Evolutionary conservation across 306 rosid genomes (phyloP).

Genomic region (Casuarina equisetifolia): DNA sequence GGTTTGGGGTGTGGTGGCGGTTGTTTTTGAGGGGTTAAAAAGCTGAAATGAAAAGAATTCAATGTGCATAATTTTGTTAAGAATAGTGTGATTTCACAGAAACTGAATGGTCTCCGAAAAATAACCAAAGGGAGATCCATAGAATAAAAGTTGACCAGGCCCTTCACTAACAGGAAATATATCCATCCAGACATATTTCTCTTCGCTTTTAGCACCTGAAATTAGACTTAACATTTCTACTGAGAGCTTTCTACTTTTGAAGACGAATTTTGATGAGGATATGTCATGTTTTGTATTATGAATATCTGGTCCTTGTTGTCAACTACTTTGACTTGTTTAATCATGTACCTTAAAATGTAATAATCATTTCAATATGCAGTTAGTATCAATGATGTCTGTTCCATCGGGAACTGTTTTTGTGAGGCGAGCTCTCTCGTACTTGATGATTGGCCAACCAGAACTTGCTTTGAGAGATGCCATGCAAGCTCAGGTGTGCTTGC

Average conservation of each 20-base stretch:
- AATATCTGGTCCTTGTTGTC: background rate
- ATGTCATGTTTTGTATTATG: background rate
- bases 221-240: too few species aligned
- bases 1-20: too few species aligned
- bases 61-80: too few species aligned
- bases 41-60: too few species aligned
- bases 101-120: too few species aligned
- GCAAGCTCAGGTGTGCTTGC: slow-evolving; percentile 95
- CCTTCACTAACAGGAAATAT: background rate
- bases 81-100: too few species aligned
- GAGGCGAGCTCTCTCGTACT: slow-evolving; percentile 83
- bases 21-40: too few species aligned
- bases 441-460: slow-evolving; percentile 82
- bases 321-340: background rate
- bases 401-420: slow-evolving; percentile 83
- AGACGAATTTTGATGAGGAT: too few species aligned
- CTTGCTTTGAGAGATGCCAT: slow-evolving; percentile 86
- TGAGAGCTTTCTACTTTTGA: too few species aligned
- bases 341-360: background rate
- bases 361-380: slow-evolving; percentile 43
- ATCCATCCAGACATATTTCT: background rate
- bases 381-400: slow-evolving; percentile 77
- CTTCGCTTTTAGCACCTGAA: too few species aligned
- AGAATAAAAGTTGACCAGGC: background rate
- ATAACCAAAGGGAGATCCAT: background rate